Evolutionary conservation across 345 rosid species (phyloP).

Genomic region (Anacardium occidentale): DNA sequence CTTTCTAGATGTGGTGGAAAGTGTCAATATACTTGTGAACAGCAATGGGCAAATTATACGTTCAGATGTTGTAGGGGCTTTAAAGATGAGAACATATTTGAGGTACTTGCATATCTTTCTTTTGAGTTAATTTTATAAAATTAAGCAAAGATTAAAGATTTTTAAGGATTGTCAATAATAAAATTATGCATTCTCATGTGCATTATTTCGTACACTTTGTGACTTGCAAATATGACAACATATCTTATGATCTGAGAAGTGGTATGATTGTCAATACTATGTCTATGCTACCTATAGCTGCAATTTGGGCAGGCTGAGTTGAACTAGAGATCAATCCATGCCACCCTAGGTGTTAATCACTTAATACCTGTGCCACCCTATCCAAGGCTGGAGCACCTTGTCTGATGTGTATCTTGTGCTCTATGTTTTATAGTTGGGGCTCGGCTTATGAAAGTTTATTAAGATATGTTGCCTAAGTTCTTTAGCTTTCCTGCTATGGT

Average conservation of each 20-base stretch:
- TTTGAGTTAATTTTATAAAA: neutral
- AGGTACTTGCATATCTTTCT: slow-evolving; percentile 35
- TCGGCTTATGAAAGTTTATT: neutral
- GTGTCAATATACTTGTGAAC: slow-evolving; percentile 56
- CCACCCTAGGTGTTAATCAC: neutral
- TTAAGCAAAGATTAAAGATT: neutral
- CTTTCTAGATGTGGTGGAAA: slow-evolving; percentile 58
- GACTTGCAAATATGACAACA: neutral
- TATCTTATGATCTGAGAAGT: slow-evolving; percentile 5
- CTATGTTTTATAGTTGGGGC: neutral
- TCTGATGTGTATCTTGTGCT: neutral
- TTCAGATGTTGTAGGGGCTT: slow-evolving; percentile 57
- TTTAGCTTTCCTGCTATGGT: neutral
- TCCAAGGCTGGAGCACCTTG: neutral
- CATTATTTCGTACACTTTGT: neutral
- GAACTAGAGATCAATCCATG: neutral
- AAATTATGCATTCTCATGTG: neutral
- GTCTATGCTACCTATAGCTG: neutral
- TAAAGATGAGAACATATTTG: slow-evolving; percentile 58
- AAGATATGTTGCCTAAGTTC: neutral
- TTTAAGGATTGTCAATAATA: neutral
- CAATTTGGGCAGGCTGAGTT: neutral
- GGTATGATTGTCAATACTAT: neutral
- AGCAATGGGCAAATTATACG: slow-evolving; percentile 55
- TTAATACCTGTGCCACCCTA: neutral